Percentiles rank a stretch among this genome's conserved stretches.
Conservation (phyloP, 2,329 filamentous ascomycete species). For the Aspergillus pseudoviridinutans region DNA sequence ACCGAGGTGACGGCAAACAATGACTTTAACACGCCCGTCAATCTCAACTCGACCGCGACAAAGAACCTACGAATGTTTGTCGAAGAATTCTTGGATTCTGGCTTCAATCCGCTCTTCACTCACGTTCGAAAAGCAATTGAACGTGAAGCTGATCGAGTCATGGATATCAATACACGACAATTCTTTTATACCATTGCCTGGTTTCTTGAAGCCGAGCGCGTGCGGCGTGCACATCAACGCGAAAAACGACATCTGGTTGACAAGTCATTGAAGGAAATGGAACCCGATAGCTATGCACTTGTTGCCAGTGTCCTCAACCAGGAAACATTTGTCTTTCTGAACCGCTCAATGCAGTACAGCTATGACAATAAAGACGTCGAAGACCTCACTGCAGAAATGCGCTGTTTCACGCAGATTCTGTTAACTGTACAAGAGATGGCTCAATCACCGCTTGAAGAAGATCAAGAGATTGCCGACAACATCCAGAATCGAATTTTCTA, state of each 20-base stretch:
- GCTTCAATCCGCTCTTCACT: conserved; percentile 87
- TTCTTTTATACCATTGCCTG: conserved; percentile 91
- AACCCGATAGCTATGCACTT: conserved; percentile 74
- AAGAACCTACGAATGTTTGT: conserved; percentile 76
- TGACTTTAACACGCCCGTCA: conserved; percentile 71
- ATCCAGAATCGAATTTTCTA: conserved; percentile 98
- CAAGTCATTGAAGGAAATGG: conserved; percentile 50
- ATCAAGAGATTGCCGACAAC: conserved; percentile 96
- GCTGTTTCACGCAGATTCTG: conserved; percentile 91
- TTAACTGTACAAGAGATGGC: conserved; percentile 92
- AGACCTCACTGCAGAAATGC: conserved; percentile 81
- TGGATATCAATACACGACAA: conserved; percentile 72
- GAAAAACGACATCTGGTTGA: conserved; percentile 48
- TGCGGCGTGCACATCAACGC: conserved; percentile 61
- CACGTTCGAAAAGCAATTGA: conserved; percentile 87
- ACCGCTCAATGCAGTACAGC: conserved; percentile 72
- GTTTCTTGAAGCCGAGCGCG: conserved; percentile 84
- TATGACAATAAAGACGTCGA: conserved; percentile 83
- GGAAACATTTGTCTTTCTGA: conserved; percentile 87
- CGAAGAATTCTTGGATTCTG: conserved; percentile 88
- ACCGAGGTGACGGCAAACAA: conserved; percentile 57
- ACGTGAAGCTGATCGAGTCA: conserved; percentile 76
- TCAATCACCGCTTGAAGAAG: conserved; percentile 78
- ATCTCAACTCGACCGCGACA: conserved; percentile 70
- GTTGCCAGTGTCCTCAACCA: conserved; percentile 89